These are phyloP conservation scores for Populus hybrid DNA, from an alignment of 441 rosid genomes.

Conservation along the genomic window DNA sequence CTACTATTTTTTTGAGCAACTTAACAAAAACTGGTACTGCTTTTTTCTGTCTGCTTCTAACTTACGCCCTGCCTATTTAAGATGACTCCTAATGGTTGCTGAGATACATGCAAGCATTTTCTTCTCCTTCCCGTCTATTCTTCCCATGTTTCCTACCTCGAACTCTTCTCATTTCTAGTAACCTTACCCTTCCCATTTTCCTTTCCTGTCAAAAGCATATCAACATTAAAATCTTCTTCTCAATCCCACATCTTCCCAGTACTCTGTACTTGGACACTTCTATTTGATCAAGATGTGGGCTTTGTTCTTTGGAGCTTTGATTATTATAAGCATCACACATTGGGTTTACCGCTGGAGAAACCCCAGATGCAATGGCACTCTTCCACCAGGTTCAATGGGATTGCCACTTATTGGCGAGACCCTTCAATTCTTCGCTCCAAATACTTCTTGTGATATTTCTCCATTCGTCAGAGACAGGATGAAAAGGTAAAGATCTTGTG, in stretches of 20 bases:
- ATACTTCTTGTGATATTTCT: slow-evolving; percentile 54
- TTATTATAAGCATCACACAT: slow-evolving; percentile 41
- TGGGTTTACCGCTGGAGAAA: slow-evolving; percentile 71
- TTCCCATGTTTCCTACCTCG: slow-evolving; percentile 35
- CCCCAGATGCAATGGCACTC: slow-evolving; percentile 79
- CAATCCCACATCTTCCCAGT: slow-evolving; percentile 28
- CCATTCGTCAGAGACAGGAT: slow-evolving; percentile 70
- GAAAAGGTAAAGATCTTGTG: slow-evolving; percentile 48
- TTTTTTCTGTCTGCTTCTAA: slow-evolving; percentile 27
- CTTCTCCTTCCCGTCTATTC: slow-evolving; percentile 43
- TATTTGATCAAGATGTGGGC: slow-evolving; percentile 49
- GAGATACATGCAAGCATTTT: slow-evolving; percentile 54
- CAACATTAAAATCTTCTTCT: slow-evolving; percentile 9
- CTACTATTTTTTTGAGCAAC: slow-evolving; percentile 26
- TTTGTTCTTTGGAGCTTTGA: slow-evolving; percentile 40
- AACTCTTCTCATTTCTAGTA: slow-evolving; percentile 27
- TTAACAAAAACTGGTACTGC: slow-evolving; percentile 13
- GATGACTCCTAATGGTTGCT: slow-evolving; percentile 36
- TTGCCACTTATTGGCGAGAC: slow-evolving; percentile 83
- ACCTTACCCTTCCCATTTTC: slow-evolving; percentile 18
- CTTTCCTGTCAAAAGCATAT: slow-evolving; percentile 18
- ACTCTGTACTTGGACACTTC: background rate
- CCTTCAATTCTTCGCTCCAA: slow-evolving; percentile 65
- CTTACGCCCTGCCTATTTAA: slow-evolving; percentile 53
- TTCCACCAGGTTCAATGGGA: slow-evolving; percentile 96